These are phyloP conservation scores for Aschersonia sp. DNA, from an alignment of 2,329 filamentous ascomycete species.

Conservation along the genomic window DNA sequence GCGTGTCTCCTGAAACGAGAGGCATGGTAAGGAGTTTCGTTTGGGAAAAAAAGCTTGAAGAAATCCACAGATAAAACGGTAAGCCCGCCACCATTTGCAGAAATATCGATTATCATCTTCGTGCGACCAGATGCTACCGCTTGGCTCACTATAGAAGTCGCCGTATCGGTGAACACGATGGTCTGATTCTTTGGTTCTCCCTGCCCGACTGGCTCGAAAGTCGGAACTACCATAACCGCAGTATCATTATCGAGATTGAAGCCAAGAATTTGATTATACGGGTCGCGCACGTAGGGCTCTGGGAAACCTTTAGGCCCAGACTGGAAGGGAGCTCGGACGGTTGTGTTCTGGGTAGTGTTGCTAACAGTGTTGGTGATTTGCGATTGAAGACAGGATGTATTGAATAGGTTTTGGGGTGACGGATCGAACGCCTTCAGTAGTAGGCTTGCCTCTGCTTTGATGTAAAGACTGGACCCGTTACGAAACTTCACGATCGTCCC, in stretches of 20 bases:
- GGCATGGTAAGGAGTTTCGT: not conserved
- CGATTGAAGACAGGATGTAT: not conserved
- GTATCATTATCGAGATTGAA: not conserved
- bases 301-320: not conserved
- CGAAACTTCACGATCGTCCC: not conserved
- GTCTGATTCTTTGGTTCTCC: not conserved
- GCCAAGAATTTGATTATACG: not conserved
- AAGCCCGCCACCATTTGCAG: not conserved
- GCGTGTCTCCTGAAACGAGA: not conserved
- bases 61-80: not conserved
- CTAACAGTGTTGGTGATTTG: not conserved
- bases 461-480: not conserved
- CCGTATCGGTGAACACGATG: not conserved
- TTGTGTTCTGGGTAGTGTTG: not conserved
- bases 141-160: not conserved
- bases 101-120: not conserved
- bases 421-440: not conserved
- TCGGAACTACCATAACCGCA: not conserved
- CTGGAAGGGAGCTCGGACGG: not conserved
- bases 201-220: not conserved
- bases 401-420: not conserved
- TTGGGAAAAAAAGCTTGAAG: not conserved
- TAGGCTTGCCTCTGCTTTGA: not conserved
- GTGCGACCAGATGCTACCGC: not conserved
- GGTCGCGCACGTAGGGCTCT: not conserved